Evolutionary conservation across 305 asterid genomes (phyloP).

Genomic region (Fraxinus baroniana): DNA sequence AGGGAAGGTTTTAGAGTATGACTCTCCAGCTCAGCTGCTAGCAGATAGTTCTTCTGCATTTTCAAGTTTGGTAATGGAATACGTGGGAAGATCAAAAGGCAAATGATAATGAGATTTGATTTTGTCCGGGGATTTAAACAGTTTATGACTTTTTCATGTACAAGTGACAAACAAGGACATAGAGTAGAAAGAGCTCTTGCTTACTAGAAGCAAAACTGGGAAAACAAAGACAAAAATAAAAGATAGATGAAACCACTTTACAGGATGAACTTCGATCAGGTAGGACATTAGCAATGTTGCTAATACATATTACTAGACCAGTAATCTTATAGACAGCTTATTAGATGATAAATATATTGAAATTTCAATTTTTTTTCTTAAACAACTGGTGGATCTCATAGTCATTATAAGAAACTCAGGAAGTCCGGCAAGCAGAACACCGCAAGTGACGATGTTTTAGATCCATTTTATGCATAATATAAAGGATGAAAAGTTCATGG

Average conservation of each 20-base stretch:
- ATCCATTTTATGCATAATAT: background rate
- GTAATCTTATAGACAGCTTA: background rate
- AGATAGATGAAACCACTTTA: background rate
- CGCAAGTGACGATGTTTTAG: background rate
- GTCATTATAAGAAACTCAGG: no score
- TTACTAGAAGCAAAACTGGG: background rate
- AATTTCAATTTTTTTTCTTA: no score
- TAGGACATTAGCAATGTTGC: background rate
- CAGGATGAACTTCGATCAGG: background rate
- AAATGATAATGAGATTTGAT: background rate
- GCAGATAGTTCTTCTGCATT: slow-evolving; percentile 53
- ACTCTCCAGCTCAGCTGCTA: slow-evolving; percentile 58
- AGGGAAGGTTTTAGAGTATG: slow-evolving; percentile 64
- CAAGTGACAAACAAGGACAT: background rate
- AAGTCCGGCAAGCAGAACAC: background rate
- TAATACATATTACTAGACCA: background rate
- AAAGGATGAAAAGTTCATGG: background rate
- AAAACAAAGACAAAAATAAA: background rate
- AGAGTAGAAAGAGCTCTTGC: background rate
- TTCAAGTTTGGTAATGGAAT: slow-evolving; percentile 65
- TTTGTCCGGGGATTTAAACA: background rate
- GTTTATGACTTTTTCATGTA: background rate
- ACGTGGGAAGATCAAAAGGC: slow-evolving; percentile 52
- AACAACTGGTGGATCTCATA: no score
- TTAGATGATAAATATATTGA: no score